phyloP scores from a whole-genome alignment of 2,329 filamentous ascomycete genomes.

The Scedosporium apiospermum region DNA sequence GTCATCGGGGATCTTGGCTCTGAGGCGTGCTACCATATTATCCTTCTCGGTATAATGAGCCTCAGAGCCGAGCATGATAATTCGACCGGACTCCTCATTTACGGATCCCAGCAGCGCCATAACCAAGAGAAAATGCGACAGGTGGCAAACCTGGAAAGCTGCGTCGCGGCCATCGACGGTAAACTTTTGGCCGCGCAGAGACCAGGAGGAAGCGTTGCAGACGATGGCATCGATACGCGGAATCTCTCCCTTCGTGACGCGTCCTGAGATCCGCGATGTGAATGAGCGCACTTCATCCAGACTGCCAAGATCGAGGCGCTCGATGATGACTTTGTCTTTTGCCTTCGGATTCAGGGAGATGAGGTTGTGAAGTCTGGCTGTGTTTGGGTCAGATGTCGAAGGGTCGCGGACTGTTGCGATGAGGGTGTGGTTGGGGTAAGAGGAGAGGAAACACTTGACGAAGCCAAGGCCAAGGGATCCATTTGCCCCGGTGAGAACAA shows the following conservation, averaged over 20 bases:
- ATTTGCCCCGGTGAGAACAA: slow-evolving; percentile 28
- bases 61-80: slow-evolving; percentile 1
- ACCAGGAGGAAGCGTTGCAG: slow-evolving; percentile 5
- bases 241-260: not conserved
- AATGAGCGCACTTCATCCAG: slow-evolving; percentile 2
- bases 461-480: slow-evolving; percentile 19
- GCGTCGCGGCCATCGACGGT: slow-evolving; percentile 8
- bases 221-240: slow-evolving; percentile 1
- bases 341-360: slow-evolving; percentile 8
- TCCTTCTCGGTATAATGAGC: not conserved
- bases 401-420: slow-evolving; percentile 24
- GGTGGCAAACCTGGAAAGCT: slow-evolving; percentile 8
- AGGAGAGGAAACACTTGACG: slow-evolving; percentile 8
- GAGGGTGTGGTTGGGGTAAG: slow-evolving; percentile 15
- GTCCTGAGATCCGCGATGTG: not conserved
- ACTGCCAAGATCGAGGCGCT: not conserved
- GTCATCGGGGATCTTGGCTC: not conserved
- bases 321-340: not conserved
- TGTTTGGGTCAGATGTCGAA: slow-evolving; percentile 19
- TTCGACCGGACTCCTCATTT: not conserved
- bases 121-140: slow-evolving; percentile 12
- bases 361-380: slow-evolving; percentile 15
- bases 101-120: slow-evolving; percentile 11
- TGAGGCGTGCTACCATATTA: not conserved
- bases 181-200: slow-evolving; percentile 6